Evolutionary conservation across 1,139 yeast species (phyloP).

Genomic region (Arxiozyma slooffiae): DNA sequence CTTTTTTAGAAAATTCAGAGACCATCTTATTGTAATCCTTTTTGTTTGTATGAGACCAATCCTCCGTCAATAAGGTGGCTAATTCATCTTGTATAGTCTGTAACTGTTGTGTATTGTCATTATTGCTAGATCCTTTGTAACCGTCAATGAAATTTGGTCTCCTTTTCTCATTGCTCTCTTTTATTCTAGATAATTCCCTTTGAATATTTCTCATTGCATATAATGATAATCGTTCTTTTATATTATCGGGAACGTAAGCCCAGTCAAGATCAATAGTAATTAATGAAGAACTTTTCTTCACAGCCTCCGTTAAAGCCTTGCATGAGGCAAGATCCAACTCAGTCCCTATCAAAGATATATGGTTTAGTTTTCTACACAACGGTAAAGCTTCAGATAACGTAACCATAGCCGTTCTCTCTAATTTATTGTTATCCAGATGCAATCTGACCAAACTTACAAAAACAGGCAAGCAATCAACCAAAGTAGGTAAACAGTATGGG

Average conservation of each 20-base stretch:
- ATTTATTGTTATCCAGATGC: conserved; percentile 52
- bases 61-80: conserved; percentile 26
- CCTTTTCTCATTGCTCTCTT: background rate
- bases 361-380: conserved; percentile 46
- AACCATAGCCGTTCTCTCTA: conserved; percentile 40
- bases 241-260: conserved; percentile 41
- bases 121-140: background rate
- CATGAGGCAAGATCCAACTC: conserved; percentile 43
- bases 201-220: conserved; percentile 70
- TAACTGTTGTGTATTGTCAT: conserved; percentile 13
- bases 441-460: conserved; percentile 47
- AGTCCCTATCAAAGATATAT: conserved; percentile 55
- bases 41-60: conserved; percentile 20
- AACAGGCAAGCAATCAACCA: conserved; percentile 49
- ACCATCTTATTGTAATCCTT: conserved; percentile 25
- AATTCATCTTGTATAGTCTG: conserved; percentile 30
- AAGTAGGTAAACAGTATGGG: conserved; percentile 33
- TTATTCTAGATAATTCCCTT: conserved; percentile 25
- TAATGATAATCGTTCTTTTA: conserved; percentile 52
- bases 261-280: conserved; percentile 56
- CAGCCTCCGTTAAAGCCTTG: conserved; percentile 48
- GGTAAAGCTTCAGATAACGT: conserved; percentile 56
- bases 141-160: conserved; percentile 1
- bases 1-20: conserved; percentile 37
- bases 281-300: conserved; percentile 46